Base-by-base conservation (phyloP, 352 stramenopile species). In the Phytophthora sp. region DNA sequence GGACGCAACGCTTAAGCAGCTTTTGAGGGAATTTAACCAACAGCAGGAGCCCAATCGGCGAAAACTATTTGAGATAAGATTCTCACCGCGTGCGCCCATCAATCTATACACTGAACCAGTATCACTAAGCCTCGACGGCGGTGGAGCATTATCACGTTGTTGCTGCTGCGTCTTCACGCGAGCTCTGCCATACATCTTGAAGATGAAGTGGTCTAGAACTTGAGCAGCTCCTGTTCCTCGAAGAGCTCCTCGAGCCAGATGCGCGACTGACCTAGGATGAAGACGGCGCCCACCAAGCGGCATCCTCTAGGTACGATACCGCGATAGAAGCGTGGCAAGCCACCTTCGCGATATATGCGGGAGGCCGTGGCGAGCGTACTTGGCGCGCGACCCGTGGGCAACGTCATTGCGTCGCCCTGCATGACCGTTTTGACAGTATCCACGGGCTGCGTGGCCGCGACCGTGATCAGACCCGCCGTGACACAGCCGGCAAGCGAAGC, bases 371-470 rank as follows among this genome's bases (percentile, higher is more conserved):
- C 71, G 38, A 84, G 57, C n/a, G 82, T 73, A 33, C 68, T 84
- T 12, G 77, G 67, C 1, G 78, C 62, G 12, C 69, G 70, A 27
- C 69, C 57, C 1, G 78, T 69, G 2, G 78, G 65, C 13, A 89
- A 49, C 26, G 52, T 42, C 63, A 93, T 71, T 15, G 84, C 84
- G 52, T 95, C 83, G 29, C 87, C 87, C 58, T 95, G 87, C 78
- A 93, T 90, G 23, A 95, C 83, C 0, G 86, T 95, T 76, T 95
- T 95, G 54, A 95, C 58, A 12, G 86, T 95, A 55, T 95, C 87
- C 12, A 95, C 69, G 7, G 87, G 87, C 70, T 95, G 87, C 46
- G 84, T 95, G 29, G 66, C 84, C 51, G 78, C 79, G 15, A 95
- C 85, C 1, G 87, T 92, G 24, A 92, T 67, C 16, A 95, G 73